Percentiles rank a stretch among this genome's conserved stretches.
These are phyloP conservation scores for Penicillium brevicompactum DNA, from an alignment of 2,329 filamentous ascomycete genomes.

Conservation along the genomic window DNA sequence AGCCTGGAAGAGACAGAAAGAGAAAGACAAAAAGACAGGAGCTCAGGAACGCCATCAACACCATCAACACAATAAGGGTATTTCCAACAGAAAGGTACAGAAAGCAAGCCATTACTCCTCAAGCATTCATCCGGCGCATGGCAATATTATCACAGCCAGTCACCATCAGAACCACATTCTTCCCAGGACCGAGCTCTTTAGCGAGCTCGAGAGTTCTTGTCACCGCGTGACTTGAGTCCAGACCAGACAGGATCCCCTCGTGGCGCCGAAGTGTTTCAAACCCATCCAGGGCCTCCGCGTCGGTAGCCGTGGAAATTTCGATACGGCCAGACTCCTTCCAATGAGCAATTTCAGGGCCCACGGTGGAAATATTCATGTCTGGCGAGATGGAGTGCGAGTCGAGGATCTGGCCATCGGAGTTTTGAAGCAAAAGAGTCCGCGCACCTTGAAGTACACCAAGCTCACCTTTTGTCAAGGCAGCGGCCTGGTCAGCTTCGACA, in stretches of 20 bases:
- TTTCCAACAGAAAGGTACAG: constrained; percentile 1
- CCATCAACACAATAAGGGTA: background rate
- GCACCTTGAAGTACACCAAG: constrained; percentile 28
- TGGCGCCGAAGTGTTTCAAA: constrained; percentile 26
- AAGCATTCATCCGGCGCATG: constrained; percentile 10
- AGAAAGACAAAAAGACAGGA: background rate
- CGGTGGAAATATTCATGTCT: constrained; percentile 27
- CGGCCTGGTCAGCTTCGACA: constrained; percentile 22
- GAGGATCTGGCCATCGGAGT: constrained; percentile 23
- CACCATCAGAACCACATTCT: constrained; percentile 27
- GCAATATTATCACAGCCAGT: constrained; percentile 25
- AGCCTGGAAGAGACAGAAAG: background rate
- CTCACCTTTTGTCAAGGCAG: constrained; percentile 19
- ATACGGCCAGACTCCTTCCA: constrained; percentile 27
- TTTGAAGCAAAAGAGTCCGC: constrained; percentile 26
- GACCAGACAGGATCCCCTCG: constrained; percentile 23
- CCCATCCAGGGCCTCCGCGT: constrained; percentile 29
- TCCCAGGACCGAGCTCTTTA: constrained; percentile 22
- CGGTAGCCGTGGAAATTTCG: constrained; percentile 27
- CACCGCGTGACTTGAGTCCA: constrained; percentile 31
- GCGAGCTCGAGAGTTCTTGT: constrained; percentile 15
- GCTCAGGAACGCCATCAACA: background rate
- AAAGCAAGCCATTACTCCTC: constrained; percentile 4
- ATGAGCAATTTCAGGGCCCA: constrained; percentile 27
- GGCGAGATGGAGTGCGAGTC: constrained; percentile 28